These are phyloP conservation scores for Colletotrichum endophyticum DNA, from an alignment of 2,329 filamentous ascomycete species.

Conservation along the genomic window DNA sequence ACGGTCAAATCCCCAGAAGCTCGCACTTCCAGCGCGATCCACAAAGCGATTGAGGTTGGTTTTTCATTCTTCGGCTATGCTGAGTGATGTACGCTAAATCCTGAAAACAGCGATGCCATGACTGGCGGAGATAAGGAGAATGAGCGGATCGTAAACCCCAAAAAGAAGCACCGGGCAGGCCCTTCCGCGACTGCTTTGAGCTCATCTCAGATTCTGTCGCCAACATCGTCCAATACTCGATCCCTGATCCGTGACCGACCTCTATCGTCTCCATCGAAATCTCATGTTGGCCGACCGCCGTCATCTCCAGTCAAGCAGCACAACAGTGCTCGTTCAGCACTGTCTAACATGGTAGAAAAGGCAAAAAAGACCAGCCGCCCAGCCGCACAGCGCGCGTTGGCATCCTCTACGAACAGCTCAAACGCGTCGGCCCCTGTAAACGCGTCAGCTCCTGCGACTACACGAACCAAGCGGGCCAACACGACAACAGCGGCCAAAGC, in stretches of 20 bases:
- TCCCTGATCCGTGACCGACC: constrained; percentile 60
- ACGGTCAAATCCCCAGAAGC: constrained; percentile 40
- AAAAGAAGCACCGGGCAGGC: constrained; percentile 65
- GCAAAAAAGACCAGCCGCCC: constrained; percentile 59
- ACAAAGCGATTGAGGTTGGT: constrained; percentile 58
- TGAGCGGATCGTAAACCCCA: constrained; percentile 65
- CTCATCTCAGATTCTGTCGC: constrained; percentile 73
- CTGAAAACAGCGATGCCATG: constrained; percentile 61
- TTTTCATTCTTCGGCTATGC: background rate
- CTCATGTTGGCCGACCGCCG: constrained; percentile 60
- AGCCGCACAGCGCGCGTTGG: constrained; percentile 50
- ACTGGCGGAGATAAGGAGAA: constrained; percentile 80
- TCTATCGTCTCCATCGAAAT: constrained; percentile 57
- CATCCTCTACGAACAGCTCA: constrained; percentile 49
- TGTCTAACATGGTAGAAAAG: constrained; percentile 65
- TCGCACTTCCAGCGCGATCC: constrained; percentile 29
- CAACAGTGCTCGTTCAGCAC: constrained; percentile 42
- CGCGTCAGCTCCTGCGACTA: constrained; percentile 30
- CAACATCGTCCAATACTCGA: constrained; percentile 81
- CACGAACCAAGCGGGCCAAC: constrained; percentile 35
- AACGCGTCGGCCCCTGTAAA: constrained; percentile 22
- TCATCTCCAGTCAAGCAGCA: constrained; percentile 64
- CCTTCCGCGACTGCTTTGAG: constrained; percentile 45
- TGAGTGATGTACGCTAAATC: constrained; percentile 25
- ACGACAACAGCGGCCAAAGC: constrained; percentile 38